These are phyloP conservation scores for Teunomyces aglyptinius DNA, from an alignment of 805 yeast genomes.

Conservation along the genomic window DNA sequence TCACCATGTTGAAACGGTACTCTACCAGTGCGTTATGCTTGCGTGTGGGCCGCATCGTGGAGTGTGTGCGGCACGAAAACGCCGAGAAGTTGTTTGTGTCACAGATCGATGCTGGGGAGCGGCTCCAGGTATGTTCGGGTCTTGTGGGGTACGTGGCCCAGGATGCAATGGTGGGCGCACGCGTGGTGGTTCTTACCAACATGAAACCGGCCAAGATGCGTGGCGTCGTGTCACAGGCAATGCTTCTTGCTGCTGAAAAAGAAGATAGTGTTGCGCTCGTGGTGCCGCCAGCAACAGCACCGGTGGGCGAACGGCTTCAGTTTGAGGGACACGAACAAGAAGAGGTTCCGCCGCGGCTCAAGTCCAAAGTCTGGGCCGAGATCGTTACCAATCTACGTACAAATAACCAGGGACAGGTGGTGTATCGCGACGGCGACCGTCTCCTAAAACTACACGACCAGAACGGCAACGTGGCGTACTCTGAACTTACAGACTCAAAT, in stretches of 20 bases:
- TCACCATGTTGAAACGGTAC: neutral
- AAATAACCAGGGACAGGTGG: conserved; percentile 27
- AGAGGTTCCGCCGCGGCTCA: conserved; percentile 23
- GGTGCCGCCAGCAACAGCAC: conserved; percentile 38
- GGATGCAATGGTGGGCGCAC: conserved; percentile 34
- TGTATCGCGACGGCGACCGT: conserved; percentile 18
- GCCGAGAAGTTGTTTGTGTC: conserved; percentile 63
- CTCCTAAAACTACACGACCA: neutral
- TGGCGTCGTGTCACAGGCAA: conserved; percentile 61
- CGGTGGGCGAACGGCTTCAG: conserved; percentile 38
- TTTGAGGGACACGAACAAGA: conserved; percentile 28
- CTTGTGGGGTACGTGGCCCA: conserved; percentile 45
- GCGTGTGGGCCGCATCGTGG: conserved; percentile 48
- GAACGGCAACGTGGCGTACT: conserved; percentile 1
- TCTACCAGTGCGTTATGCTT: conserved; percentile 20
- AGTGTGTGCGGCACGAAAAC: conserved; percentile 49
- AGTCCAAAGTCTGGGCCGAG: conserved; percentile 33
- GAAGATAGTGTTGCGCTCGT: conserved; percentile 44
- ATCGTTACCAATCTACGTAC: conserved; percentile 29
- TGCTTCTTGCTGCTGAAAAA: conserved; percentile 59
- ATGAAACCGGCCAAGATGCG: conserved; percentile 62
- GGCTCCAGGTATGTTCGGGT: conserved; percentile 59
- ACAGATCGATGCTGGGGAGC: conserved; percentile 33
- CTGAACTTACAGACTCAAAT: neutral
- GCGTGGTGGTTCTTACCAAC: conserved; percentile 56